Percentiles rank a stretch among this genome's conserved stretches.
phyloP scores from a whole-genome alignment of 2,329 filamentous ascomycete species.

The Colletotrichum cordylinicola region DNA sequence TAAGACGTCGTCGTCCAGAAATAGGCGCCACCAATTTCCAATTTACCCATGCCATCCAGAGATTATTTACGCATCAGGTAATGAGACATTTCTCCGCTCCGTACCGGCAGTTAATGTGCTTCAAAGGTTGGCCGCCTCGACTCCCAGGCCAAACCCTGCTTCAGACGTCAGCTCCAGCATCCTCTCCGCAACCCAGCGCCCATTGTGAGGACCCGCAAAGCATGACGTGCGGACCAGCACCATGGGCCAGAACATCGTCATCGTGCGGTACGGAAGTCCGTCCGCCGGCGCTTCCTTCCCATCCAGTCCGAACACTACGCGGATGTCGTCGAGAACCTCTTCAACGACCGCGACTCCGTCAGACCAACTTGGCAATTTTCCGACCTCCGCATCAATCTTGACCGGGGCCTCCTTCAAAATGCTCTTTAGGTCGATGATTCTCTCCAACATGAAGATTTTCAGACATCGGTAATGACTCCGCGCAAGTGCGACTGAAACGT shows the following conservation, averaged over 20 bases:
- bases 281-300: background rate
- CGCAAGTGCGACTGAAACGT: background rate
- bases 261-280: conserved; percentile 4
- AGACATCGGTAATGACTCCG: background rate
- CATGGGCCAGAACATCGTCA: conserved; percentile 19
- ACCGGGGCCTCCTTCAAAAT: background rate
- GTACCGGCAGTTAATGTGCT: too few relatives aligned
- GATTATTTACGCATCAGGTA: background rate
- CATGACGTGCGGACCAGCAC: conserved; percentile 5
- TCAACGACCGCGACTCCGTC: background rate
- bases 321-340: conserved; percentile 6
- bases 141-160: conserved; percentile 1
- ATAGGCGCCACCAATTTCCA: background rate
- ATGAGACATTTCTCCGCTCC: background rate
- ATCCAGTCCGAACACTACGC: conserved; percentile 1
- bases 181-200: conserved; percentile 1
- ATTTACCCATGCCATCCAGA: background rate
- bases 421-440: background rate
- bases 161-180: conserved; percentile 11
- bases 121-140: background rate
- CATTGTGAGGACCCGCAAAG: conserved; percentile 4
- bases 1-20: background rate
- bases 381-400: background rate
- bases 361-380: background rate
- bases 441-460: background rate